Evolutionary conservation across 345 rosid species (phyloP), one percentile per base, ranked within the genome.

Genomic region (Mangifera indica): DNA sequence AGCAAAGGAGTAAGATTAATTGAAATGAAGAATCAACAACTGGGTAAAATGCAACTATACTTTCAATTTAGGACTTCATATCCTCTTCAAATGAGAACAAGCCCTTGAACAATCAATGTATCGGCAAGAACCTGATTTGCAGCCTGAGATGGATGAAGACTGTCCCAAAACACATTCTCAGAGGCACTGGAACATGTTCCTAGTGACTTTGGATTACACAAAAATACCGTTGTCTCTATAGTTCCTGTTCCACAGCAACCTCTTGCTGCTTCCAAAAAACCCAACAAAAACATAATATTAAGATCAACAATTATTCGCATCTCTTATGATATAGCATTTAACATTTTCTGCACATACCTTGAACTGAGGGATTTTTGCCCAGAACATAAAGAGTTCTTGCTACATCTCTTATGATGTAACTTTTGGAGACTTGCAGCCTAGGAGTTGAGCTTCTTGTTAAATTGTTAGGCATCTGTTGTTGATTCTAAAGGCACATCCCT

Each of bases 211-310:
- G 89, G 84, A 79, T 93, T 93, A 87, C 98, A 95, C 83, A 93
- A 72, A 67, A 91, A 73, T 24, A 62, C 13, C 0, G 98, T 92
- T 32, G 92, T 89, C 85, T 95, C 98, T 0, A 91, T 74, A 2
- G 81, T 84, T 65, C 99, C 96, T 18, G 98, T 87, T 72, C 99
- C 97, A 60, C 98, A 93, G 69, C 97, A 95, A 25, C 97, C 99
- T 79, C 76, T 93, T n/a, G 77, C 80, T 60, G 92, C 97, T 83
- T 93, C 96, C 51, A 52, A 66, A 62, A 95, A 95, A 68, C 99
- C 99, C 88, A 64, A 68, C 59, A 32, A 42, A 37, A 42, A 20
- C 63, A 63, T 13, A 24, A 24, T 12, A 18, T 46, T 14, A 14
- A 29, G 29, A 51, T 21, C 22, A 34, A 18, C 10, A 17, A 37